Base-by-base conservation (phyloP, 192 early-diverging fungal genomes). In the Haplosporangium gracile region DNA sequence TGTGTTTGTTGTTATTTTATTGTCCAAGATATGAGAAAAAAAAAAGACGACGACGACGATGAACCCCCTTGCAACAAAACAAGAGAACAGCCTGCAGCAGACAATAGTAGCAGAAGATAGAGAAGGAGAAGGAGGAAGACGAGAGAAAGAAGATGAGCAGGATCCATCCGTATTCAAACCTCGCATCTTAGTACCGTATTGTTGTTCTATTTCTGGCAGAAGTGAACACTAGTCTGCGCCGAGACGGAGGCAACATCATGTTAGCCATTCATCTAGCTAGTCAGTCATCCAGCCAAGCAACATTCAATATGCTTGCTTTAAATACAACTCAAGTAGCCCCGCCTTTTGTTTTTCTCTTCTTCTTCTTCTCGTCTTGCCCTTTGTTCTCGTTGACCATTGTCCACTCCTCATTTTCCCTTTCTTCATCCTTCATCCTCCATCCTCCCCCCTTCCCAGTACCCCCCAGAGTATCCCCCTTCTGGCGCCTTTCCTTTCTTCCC, bases 321-420 rank as follows among this genome's bases (percentile, higher is more conserved):
- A 51, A 51, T 51, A 51, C 43, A 0, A 2, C 20, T 51, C 49
- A 4, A 5, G 18, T 22, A 51, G 18, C 49, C 49, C 49, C 18
- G 20, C 49, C 55, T 60, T 60, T n/a, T 60, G 6, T 0, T 60
- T 24, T 10, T 6, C 4, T 26, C 4, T 26, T 6, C 8, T 60
- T 68, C 26, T 68, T 76, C 36, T 55, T 51, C 38, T 74, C 43
- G 70, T 43, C 45, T 49, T 74, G 43, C 43, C 40, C 43, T 38
- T 72, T 72, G 22, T 39, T 11, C 43, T 45, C 40, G 15, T 65
- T 63, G 74, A 65, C 36, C 57, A 22, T 36, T 32, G 49, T 26
- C 49, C 34, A 20, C 38, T 39, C n/a, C 63, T 65, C n/a, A 40
- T 13, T 4, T 70, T 70, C 22, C 36, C 45, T 29, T 15, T 70